Evolutionary conservation across 2,329 filamentous ascomycete species (phyloP), one percentile per base, ranked within the genome.

Genomic region (Xylariaceae sp.): DNA sequence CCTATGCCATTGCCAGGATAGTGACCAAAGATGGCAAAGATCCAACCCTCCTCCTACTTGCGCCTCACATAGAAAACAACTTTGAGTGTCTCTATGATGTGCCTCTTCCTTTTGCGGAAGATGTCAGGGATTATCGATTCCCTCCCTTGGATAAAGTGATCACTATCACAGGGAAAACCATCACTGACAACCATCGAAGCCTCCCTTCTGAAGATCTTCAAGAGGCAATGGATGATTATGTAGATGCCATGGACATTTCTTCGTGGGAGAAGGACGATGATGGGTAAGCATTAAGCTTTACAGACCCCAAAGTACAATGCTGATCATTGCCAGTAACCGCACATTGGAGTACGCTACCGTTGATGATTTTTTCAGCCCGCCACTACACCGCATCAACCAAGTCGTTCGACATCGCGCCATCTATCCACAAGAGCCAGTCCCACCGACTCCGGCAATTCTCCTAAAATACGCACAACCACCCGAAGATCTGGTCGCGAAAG

Each of bases 81-180:
- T 81, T 88, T 53, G 91, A 96, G 64, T 92, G 88, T 56, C 74
- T 98, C 2, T 83, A 95, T 52, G 93, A 98, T 61, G 78, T 94
- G 1, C 89, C 93, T 27, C 73, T 97, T 5, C 93, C 93, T 0
- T 98, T 96, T 59, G 85, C 89, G 2, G 93, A 98, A 70, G 93
- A 98, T 61, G 75, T 96, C 38, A 81, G 93, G 27, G 77, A 77
- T n/a, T 97, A 96, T 64, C 85, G 83, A 47, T 98, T 98, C 55
- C 90, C 93, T 5, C 88, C 92, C 0, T 71, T 98, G 10, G 91
- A 95, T 62, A 86, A 81, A 50, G 85, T 97, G 22, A 71, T 95
- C 48, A 96, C 91, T 0, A 77, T 94, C n/a, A 89, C 83, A 10
- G 92, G 92, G 1, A 86, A 88, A 53, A 77, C 79, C 7, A 71